Evolutionary conservation across 306 rosid species (phyloP), one percentile per base, ranked within the genome.

Genomic region (Medicago ruthenica): DNA sequence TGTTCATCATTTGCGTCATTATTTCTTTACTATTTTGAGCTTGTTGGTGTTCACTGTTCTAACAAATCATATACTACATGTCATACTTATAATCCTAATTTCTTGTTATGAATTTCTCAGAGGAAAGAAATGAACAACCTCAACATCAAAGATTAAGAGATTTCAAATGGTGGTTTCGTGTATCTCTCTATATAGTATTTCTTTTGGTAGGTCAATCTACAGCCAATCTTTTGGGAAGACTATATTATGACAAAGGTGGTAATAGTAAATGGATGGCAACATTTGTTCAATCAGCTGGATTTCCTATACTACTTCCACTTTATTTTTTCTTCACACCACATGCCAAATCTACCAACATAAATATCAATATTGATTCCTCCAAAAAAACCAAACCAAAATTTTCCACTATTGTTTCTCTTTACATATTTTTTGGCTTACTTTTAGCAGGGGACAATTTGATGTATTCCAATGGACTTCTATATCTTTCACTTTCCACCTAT

Each of bases 211-310:
- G 90, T 47, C 92, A 90, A 84, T 82, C 90, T 67, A 68, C 85
- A 58, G 90, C 90, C 11, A 84, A 76, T 8, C 88, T 87, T 31
- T 69, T 90, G 74, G 90, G 92, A 67, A 59, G 87, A 50, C 70
- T 90, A 41, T 90, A 90, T 70, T 89, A 80, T 76, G 91, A 86
- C 75, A 74, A 84, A 50, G 92, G 92, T 59, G 92, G 95, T 37
- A 83, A 86, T 16, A 90, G 95, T 73, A 86, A 86, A 85, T 90
- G 96, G 92, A 84, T 90, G 87, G 84, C 88, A 51, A 86, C 96
- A 5, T 74, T 90, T 18, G 92, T 86, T 79, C 89, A 90, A 73
- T 86, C 96, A 14, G 89, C 85, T 8, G 96, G 96, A 66, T 90
- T 90, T 77, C 92, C 92, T 3, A 0, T 86, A 75, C 70, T 90